These are phyloP conservation scores for Bipolaris sorokiniana DNA, from an alignment of 2,329 filamentous ascomycete genomes.

Conservation along the genomic window DNA sequence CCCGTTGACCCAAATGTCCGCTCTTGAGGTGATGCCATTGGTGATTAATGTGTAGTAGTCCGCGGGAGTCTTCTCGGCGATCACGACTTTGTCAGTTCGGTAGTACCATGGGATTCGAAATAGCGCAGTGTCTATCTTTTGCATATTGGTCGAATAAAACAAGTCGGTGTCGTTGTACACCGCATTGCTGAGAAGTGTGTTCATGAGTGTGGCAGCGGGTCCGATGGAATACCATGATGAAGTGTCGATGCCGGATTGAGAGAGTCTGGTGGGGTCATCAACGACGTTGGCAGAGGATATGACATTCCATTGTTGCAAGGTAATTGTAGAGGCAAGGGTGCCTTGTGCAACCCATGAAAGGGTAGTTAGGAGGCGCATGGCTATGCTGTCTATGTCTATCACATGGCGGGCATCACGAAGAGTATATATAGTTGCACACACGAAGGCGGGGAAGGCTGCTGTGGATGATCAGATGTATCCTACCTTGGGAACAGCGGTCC, in stretches of 20 bases:
- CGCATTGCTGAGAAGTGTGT: slow-evolving; percentile 60
- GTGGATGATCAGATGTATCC: neutral
- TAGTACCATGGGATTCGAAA: slow-evolving; percentile 67
- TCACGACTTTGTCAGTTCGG: slow-evolving; percentile 59
- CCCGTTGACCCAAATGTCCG: slow-evolving; percentile 67
- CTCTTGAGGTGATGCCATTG: slow-evolving; percentile 65
- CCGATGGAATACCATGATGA: slow-evolving; percentile 60
- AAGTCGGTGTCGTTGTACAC: slow-evolving; percentile 61
- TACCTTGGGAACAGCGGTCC: neutral
- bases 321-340: neutral
- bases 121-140: slow-evolving; percentile 52
- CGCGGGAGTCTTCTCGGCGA: slow-evolving; percentile 12
- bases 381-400: neutral
- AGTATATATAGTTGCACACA: neutral
- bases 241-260: slow-evolving; percentile 47
- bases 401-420: neutral
- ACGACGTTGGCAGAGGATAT: slow-evolving; percentile 20
- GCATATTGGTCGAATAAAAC: slow-evolving; percentile 62
- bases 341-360: neutral
- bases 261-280: slow-evolving; percentile 25
- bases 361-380: neutral
- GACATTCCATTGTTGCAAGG: slow-evolving; percentile 11
- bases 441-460: neutral
- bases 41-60: slow-evolving; percentile 62
- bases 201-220: slow-evolving; percentile 63